These are phyloP conservation scores for Penicillium sp. DNA, from an alignment of 2,329 filamentous ascomycete genomes.

Conservation along the genomic window DNA sequence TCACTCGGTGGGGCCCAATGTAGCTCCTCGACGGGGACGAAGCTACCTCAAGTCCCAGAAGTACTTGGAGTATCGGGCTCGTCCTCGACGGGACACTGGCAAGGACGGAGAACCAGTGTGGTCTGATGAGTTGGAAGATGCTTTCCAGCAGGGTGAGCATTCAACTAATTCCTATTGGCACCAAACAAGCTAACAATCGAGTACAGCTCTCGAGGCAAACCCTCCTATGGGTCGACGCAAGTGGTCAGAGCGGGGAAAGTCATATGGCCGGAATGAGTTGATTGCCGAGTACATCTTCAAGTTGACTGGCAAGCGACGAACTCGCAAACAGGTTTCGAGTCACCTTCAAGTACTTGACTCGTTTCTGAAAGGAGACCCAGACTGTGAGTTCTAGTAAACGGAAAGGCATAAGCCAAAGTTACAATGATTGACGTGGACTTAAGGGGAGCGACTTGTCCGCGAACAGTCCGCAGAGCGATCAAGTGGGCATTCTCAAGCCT, in stretches of 20 bases:
- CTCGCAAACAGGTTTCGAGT: constrained; percentile 63
- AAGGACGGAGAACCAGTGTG: constrained; percentile 47
- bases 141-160: constrained; percentile 47
- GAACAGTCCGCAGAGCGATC: constrained; percentile 36
- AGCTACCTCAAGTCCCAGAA: constrained; percentile 45
- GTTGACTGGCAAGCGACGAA: constrained; percentile 53
- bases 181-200: constrained; percentile 12
- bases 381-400: constrained; percentile 45
- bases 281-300: constrained; percentile 59
- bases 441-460: constrained; percentile 42
- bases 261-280: constrained; percentile 61
- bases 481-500: constrained; percentile 33
- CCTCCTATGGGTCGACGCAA: constrained; percentile 60
- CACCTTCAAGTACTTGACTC: constrained; percentile 63
- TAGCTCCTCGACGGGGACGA: constrained; percentile 28
- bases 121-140: constrained; percentile 48
- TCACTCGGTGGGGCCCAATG: constrained; percentile 33
- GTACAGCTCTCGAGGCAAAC: constrained; percentile 53
- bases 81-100: constrained; percentile 44
- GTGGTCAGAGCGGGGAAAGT: constrained; percentile 52
- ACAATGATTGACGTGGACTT: neutral
- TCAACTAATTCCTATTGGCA: constrained; percentile 2
- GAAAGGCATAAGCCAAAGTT: neutral
- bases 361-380: constrained; percentile 53
- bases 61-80: constrained; percentile 45